These are phyloP conservation scores for Malbranchea cinnamomea DNA, from an alignment of 2,329 filamentous ascomycete genomes.

Conservation along the genomic window DNA sequence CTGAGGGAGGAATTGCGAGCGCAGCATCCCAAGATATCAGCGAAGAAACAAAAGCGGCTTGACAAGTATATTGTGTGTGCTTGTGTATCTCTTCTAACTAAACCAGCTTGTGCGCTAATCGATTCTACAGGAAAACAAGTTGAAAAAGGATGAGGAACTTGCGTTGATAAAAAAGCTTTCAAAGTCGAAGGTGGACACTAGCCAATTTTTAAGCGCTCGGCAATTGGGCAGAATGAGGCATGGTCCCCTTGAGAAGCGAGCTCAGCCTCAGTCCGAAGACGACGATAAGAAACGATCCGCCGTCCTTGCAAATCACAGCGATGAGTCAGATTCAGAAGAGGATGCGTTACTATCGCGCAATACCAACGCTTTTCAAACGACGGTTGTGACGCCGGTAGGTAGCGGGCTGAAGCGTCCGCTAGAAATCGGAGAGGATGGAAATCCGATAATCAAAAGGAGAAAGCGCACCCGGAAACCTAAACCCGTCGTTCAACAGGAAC, in stretches of 20 bases:
- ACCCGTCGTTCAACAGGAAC: conserved; percentile 20
- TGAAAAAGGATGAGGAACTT: conserved; percentile 84
- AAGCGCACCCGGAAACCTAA: conserved; percentile 39
- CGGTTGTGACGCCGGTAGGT: conserved; percentile 30
- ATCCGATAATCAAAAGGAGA: conserved; percentile 67
- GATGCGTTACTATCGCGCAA: conserved; percentile 37
- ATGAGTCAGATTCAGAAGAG: conserved; percentile 25
- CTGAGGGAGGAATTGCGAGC: conserved; percentile 40
- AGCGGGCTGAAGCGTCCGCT: conserved; percentile 78
- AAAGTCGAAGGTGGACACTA: conserved; percentile 65
- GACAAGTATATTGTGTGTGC: conserved; percentile 50
- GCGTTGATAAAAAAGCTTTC: conserved; percentile 64
- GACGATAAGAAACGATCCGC: conserved; percentile 13
- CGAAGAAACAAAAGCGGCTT: conserved; percentile 52
- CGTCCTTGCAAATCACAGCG: background rate
- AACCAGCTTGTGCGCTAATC: no score
- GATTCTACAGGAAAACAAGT: conserved; percentile 55
- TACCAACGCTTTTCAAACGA: background rate
- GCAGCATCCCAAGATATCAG: conserved; percentile 40
- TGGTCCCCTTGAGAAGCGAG: conserved; percentile 34
- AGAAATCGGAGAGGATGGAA: conserved; percentile 62
- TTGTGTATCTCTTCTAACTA: no score
- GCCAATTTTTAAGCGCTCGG: conserved; percentile 61
- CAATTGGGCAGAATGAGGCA: conserved; percentile 56
- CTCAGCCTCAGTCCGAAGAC: conserved; percentile 8